These are phyloP conservation scores for Alternaria triticina DNA, from an alignment of 2,329 filamentous ascomycete genomes.

Conservation along the genomic window DNA sequence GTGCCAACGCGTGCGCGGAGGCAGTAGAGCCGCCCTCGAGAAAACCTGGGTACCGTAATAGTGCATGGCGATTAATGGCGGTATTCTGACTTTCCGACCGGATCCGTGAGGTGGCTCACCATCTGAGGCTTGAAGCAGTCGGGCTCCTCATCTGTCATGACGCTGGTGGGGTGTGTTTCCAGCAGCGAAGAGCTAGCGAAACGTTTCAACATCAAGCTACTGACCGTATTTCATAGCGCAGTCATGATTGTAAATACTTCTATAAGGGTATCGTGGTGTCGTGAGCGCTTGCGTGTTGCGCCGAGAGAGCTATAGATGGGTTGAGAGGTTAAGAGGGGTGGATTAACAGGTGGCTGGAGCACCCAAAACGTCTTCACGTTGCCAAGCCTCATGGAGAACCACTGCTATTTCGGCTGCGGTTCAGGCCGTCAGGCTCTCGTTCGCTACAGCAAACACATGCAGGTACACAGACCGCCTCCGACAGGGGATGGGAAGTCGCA, in stretches of 20 bases:
- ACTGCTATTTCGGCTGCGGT: constrained; percentile 27
- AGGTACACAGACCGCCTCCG: constrained; percentile 23
- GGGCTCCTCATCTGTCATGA: constrained; percentile 12
- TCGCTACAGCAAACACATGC: constrained; percentile 22
- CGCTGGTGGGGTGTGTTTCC: constrained; percentile 19
- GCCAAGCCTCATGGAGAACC: constrained; percentile 31
- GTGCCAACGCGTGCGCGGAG: constrained; percentile 44
- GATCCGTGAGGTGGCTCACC: constrained; percentile 29
- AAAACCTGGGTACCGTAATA: constrained; percentile 19
- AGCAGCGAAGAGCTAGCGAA: constrained; percentile 16
- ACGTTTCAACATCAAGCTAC: constrained; percentile 32
- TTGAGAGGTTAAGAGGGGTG: constrained; percentile 4
- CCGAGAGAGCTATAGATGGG: constrained; percentile 1
- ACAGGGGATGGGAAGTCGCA: constrained; percentile 27
- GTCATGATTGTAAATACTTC: background rate
- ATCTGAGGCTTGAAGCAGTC: constrained; percentile 25
- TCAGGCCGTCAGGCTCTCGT: constrained; percentile 20
- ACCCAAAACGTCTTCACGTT: constrained; percentile 25
- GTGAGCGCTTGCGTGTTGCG: constrained; percentile 7
- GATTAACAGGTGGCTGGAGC: constrained; percentile 17
- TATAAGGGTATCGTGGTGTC: background rate
- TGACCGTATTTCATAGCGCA: background rate
- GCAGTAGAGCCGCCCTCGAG: constrained; percentile 34
- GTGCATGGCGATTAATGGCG: constrained; percentile 39
- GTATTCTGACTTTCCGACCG: constrained; percentile 34